Percentiles rank a stretch among this genome's conserved stretches.
phyloP scores from a whole-genome alignment of 768 basidiomycete genomes.

The Rhizopogon roseolus region DNA sequence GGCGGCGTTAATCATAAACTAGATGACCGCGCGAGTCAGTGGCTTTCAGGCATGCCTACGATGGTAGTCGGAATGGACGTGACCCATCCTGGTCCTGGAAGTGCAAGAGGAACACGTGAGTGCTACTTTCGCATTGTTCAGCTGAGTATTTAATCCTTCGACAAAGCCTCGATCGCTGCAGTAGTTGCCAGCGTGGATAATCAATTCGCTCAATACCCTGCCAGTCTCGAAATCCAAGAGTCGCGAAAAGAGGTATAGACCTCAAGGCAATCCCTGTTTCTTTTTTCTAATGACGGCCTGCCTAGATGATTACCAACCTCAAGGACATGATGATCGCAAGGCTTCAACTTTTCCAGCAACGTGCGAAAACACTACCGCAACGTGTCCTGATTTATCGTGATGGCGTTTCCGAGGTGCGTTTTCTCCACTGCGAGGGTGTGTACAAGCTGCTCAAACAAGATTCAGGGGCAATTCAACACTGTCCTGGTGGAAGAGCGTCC shows the following conservation, averaged over 20 bases:
- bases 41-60: slow-evolving; percentile 37
- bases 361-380: slow-evolving; percentile 32
- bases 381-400: slow-evolving; percentile 59
- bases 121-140: not conserved
- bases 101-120: slow-evolving; percentile 45
- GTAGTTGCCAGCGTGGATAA: slow-evolving; percentile 46
- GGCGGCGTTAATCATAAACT: slow-evolving; percentile 50
- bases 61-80: slow-evolving; percentile 62
- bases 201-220: slow-evolving; percentile 45
- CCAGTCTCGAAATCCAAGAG: slow-evolving; percentile 44
- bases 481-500: slow-evolving; percentile 42
- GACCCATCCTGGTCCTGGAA: slow-evolving; percentile 77
- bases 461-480: slow-evolving; percentile 43
- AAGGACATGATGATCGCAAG: slow-evolving; percentile 45
- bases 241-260: slow-evolving; percentile 64
- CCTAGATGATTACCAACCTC: slow-evolving; percentile 45
- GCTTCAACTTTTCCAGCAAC: slow-evolving; percentile 33
- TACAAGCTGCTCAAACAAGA: slow-evolving; percentile 8
- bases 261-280: not conserved
- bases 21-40: slow-evolving; percentile 31
- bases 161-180: slow-evolving; percentile 44
- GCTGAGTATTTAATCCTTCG: not conserved
- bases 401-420: slow-evolving; percentile 71
- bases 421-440: not conserved
- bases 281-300: not conserved